Evolutionary conservation across 345 rosid species (phyloP), one percentile per base, ranked within the genome.

Genomic region (Theobroma cacao): DNA sequence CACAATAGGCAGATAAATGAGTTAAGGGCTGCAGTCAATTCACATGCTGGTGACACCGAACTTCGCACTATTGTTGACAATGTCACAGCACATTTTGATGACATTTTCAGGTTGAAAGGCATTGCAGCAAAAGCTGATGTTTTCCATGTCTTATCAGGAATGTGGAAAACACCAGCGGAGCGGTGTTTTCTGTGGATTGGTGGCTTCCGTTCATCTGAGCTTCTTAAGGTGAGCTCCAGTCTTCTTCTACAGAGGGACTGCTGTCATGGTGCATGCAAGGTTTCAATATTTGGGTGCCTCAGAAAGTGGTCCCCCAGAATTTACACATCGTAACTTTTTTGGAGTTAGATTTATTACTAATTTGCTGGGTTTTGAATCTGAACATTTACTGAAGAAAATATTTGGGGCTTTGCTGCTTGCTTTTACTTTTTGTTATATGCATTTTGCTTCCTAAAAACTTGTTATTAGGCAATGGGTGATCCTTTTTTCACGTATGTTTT

Each of bases 91-190:
- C 98, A 94, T 11, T 94, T 82, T 66, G 91, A 89, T 80, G 98
- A 93, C 68, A 89, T 94, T 81, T 93, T 86, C 87, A 87, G 94
- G 89, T 83, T 93, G 72, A 94, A 94, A 85, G 90, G 91, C 72
- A 70, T 78, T 71, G 98, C 98, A 59, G 94, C 98, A 65, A 94
- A 94, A 78, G 91, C 91, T 70, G 98, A 94, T 86, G 92, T 91
- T 82, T 94, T 94, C 91, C 98, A 94, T 81, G 84, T 94, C 72
- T 80, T 94, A 80, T 94, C 98, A 41, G 98, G 98, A 78, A 93
- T 93, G 97, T 94, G 98, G 98, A 93, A 91, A 86, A 94, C 98
- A 76, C 98, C 98, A 45, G 98, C 97, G 36, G 98, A 94, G 89
- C 86, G 98, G 70, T 94, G 98, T 86, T 94, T 93, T 84, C 75